Evolutionary conservation across 768 basidiomycete genomes (phyloP).

Genomic region (Fibroporia radiculosa): DNA sequence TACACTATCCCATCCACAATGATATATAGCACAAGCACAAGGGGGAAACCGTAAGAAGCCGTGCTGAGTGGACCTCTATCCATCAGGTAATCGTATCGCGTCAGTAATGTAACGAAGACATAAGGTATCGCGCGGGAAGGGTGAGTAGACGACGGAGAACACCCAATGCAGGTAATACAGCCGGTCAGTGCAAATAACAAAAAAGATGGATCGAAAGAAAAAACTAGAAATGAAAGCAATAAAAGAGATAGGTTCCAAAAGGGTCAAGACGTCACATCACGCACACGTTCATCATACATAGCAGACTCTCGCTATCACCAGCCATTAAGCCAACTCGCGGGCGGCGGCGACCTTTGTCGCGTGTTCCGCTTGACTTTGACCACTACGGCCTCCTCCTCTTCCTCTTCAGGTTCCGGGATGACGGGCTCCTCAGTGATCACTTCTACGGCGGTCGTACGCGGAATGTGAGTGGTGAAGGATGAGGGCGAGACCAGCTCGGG

Average conservation of each 20-base stretch:
- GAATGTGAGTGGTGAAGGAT: constrained; percentile 48
- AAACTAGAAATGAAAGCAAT: constrained; percentile 23
- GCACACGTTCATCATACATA: not conserved
- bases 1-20: constrained; percentile 1
- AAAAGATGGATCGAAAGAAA: no score
- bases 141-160: constrained; percentile 22
- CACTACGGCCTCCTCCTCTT: constrained; percentile 30
- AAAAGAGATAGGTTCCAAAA: constrained; percentile 24
- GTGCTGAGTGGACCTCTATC: constrained; percentile 16
- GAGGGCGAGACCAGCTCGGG: constrained; percentile 56
- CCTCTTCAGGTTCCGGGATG: constrained; percentile 29
- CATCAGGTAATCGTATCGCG: constrained; percentile 15
- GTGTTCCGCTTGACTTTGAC: constrained; percentile 12
- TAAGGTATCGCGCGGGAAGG: constrained; percentile 17
- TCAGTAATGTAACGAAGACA: constrained; percentile 15
- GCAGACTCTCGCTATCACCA: constrained; percentile 16
- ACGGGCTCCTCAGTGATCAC: constrained; percentile 52
- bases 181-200: constrained; percentile 8
- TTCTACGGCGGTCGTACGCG: constrained; percentile 68
- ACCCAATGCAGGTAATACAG: constrained; percentile 12
- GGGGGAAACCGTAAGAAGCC: constrained; percentile 14
- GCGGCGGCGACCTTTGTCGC: constrained; percentile 16
- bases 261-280: constrained; percentile 21
- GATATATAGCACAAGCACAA: constrained; percentile 1
- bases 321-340: constrained; percentile 20